Evolutionary conservation across 228 moss, liverwort and hornwort species (phyloP), one percentile per base, ranked within the genome.

Genomic region (Sphagnum magellanicum): DNA sequence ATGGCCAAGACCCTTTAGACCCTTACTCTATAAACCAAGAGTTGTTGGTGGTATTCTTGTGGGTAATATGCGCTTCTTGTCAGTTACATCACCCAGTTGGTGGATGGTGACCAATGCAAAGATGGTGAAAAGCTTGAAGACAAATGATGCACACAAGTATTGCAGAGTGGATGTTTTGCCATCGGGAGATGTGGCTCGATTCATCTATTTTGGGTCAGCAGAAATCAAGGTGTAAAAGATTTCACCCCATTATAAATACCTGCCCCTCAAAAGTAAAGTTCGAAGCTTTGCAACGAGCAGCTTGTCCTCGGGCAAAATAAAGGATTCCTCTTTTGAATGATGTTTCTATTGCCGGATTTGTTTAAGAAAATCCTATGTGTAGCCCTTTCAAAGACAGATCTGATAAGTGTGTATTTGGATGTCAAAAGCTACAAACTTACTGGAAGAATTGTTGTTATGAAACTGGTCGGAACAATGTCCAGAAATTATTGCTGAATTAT

Each of bases 101-200:
- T 70, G 66, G 60, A 72, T 64, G 51, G 32, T 55, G 14, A 50
- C 9, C 62, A 55, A 73, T 70, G 77, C 59, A 67, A 51, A 52
- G 52, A 72, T 73, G 8, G 70, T 66, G 8, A 7, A 47, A n/a
- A 69, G 70, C 50, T 50, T 77, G 58, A 8, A 60, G 8, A 71
- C 76, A 6, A 62, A 74, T 65, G 66, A 58, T 48, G 16, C 64
- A 4, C 67, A 16, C 8, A 73, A 72, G 5, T 84, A 78, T 65
- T 76, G 75, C 67, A 78, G 84, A 16, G 48, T 84, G 51, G 84
- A 84, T 46, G 52, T 84, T 6, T 74, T 84, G 84, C 76, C 72
- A 50, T 79, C 71, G 14, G 69, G 70, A 49, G 81, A 81, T 52
- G 70, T 86, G 0, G 85, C 79, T 17, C 79, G 74, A 60, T 50